Evolutionary conservation across 1,284 basidiomycete genomes (phyloP).

Genomic region (Papiliotrema terrestris): DNA sequence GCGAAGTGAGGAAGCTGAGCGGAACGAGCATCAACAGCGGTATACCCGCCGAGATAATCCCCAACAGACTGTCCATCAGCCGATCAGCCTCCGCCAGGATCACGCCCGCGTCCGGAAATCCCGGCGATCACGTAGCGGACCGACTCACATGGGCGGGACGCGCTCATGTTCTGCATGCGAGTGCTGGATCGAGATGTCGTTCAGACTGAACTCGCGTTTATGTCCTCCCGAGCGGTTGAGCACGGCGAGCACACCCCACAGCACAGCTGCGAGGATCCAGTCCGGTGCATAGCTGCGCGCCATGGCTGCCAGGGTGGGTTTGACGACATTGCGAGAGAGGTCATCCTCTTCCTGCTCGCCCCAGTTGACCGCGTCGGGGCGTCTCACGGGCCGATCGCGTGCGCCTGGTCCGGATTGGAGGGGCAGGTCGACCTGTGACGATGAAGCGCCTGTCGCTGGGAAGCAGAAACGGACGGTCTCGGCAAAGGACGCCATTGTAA

Average conservation of each 20-base stretch:
- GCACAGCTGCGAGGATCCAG: constrained; percentile 63
- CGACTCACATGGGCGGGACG: constrained; percentile 61
- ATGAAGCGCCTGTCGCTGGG: constrained; percentile 19
- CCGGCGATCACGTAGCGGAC: neutral
- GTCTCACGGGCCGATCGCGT: neutral
- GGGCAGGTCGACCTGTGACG: constrained; percentile 8
- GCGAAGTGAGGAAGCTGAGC: constrained; percentile 66
- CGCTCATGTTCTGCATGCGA: constrained; percentile 79
- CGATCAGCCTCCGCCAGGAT: neutral
- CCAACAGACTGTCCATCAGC: constrained; percentile 55
- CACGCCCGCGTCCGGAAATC: neutral
- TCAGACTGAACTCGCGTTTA: constrained; percentile 75
- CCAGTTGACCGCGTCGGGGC: constrained; percentile 5
- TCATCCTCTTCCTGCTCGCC: constrained; percentile 14
- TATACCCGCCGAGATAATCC: constrained; percentile 64
- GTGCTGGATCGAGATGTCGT: constrained; percentile 65
- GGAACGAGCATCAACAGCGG: constrained; percentile 65
- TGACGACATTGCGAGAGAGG: constrained; percentile 7
- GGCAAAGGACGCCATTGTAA: constrained; percentile 25
- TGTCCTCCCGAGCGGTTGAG: constrained; percentile 74
- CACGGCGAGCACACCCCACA: constrained; percentile 67
- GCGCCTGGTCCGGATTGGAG: constrained; percentile 9
- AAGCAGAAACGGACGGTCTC: constrained; percentile 36
- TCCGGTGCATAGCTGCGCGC: constrained; percentile 42
- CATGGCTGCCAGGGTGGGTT: constrained; percentile 20